Evolutionary conservation across 2,329 filamentous ascomycete species (phyloP).

Genomic region (Fusarium sublunatum): DNA sequence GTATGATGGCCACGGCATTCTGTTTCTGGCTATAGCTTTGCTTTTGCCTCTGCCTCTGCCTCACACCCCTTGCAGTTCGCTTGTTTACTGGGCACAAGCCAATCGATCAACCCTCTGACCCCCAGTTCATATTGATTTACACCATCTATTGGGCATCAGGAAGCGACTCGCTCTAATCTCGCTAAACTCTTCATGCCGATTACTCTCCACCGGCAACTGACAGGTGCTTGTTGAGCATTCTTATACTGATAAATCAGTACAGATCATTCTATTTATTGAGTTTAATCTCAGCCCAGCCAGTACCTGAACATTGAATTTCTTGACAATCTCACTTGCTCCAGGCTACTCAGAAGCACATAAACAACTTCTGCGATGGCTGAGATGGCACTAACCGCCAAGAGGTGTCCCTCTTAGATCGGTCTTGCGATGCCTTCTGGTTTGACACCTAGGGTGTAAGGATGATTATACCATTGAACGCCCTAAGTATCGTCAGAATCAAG

Average conservation of each 20-base stretch:
- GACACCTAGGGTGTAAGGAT: neutral
- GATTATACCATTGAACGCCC: neutral
- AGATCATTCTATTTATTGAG: neutral
- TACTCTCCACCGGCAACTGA: constrained; percentile 1
- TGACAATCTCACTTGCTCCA: constrained; percentile 3
- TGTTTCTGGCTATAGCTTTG: neutral
- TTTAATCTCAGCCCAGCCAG: neutral
- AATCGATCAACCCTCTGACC: constrained; percentile 5
- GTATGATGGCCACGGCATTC: neutral
- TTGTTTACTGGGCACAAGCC: constrained; percentile 13
- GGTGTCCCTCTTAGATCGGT: neutral
- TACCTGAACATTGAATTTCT: neutral
- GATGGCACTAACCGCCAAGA: neutral
- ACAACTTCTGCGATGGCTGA: neutral
- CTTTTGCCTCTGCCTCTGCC: constrained; percentile 11
- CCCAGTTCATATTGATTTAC: constrained; percentile 39
- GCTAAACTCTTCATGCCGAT: constrained; percentile 1
- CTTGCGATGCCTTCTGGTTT: neutral
- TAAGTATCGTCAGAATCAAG: neutral
- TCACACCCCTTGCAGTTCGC: constrained; percentile 19
- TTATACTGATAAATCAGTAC: neutral
- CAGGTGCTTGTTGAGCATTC: neutral
- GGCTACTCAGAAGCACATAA: neutral
- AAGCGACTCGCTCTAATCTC: constrained; percentile 10
- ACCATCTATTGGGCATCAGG: constrained; percentile 19